Evolutionary conservation across 108 stramenopile species (phyloP).

Genomic region (Conticribra guillardii): DNA sequence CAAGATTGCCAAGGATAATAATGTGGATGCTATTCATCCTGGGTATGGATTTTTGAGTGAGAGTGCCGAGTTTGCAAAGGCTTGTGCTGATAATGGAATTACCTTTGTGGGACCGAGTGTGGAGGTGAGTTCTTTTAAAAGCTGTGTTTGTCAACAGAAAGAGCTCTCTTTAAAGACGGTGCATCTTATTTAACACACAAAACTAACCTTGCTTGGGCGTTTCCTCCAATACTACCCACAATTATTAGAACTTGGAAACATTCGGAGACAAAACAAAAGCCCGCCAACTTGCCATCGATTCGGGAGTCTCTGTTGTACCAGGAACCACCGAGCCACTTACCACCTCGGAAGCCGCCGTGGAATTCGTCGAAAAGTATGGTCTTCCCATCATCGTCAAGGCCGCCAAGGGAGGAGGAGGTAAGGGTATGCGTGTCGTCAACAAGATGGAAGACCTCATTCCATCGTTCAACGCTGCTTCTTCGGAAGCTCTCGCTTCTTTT

Average conservation of each 20-base stretch:
- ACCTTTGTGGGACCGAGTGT: slow-evolving; percentile 56
- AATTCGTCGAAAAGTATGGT: slow-evolving; percentile 74
- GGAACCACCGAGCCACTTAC: slow-evolving; percentile 44
- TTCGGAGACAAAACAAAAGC: slow-evolving; percentile 59
- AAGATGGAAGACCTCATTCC: slow-evolving; percentile 65
- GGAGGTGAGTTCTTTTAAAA: slow-evolving; percentile 13
- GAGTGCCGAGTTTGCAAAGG: slow-evolving; percentile 68
- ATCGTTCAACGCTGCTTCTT: slow-evolving; percentile 63
- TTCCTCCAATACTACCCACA: not conserved
- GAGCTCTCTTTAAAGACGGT: too few relatives aligned
- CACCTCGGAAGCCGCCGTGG: slow-evolving; percentile 49
- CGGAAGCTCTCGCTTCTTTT: slow-evolving; percentile 77
- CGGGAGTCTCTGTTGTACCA: slow-evolving; percentile 49
- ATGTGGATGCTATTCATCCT: slow-evolving; percentile 63
- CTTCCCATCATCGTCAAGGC: slow-evolving; percentile 94
- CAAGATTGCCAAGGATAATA: slow-evolving; percentile 57
- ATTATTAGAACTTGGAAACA: slow-evolving; percentile 29
- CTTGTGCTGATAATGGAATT: slow-evolving; percentile 50
- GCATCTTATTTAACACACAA: not conserved
- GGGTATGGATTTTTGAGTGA: slow-evolving; percentile 89
- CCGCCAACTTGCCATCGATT: slow-evolving; percentile 42
- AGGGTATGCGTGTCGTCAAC: slow-evolving; percentile 88
- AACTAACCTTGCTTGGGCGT: not conserved
- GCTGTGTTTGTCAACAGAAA: not conserved
- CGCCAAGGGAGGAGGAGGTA: slow-evolving; percentile 86